phyloP scores from a whole-genome alignment of 2,329 filamentous ascomycete species.

The Magnaporthiopsis poae region DNA sequence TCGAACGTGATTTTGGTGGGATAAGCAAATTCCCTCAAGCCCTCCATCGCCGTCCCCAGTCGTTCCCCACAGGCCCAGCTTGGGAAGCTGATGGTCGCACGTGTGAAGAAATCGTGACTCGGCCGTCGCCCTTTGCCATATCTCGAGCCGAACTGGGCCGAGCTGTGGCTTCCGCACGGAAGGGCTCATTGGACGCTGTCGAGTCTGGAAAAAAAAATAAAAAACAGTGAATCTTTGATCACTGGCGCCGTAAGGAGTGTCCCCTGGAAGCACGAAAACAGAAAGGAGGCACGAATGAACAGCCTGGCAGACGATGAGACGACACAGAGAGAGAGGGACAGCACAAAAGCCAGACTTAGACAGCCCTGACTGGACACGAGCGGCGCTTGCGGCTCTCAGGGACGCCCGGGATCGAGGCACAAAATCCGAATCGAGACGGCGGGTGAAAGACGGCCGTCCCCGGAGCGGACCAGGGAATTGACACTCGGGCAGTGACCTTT shows the following conservation, averaged over 20 bases:
- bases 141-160: background rate
- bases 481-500: background rate
- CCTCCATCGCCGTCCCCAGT: background rate
- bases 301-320: background rate
- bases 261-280: background rate
- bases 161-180: background rate
- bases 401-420: too few relatives aligned
- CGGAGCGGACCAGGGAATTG: background rate
- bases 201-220: background rate
- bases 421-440: background rate
- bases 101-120: background rate
- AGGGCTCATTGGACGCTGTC: too few relatives aligned
- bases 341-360: too few relatives aligned
- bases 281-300: background rate
- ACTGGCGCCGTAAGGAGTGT: background rate
- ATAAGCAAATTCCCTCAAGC: background rate
- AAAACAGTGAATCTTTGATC: background rate
- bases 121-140: background rate
- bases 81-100: background rate
- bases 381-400: background rate
- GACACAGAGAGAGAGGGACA: too few relatives aligned
- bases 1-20: background rate
- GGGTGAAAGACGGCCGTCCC: background rate
- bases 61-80: background rate
- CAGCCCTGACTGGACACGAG: background rate